Evolutionary conservation across 352 stramenopile genomes (phyloP).

Genomic region (Peronospora farinosa): DNA sequence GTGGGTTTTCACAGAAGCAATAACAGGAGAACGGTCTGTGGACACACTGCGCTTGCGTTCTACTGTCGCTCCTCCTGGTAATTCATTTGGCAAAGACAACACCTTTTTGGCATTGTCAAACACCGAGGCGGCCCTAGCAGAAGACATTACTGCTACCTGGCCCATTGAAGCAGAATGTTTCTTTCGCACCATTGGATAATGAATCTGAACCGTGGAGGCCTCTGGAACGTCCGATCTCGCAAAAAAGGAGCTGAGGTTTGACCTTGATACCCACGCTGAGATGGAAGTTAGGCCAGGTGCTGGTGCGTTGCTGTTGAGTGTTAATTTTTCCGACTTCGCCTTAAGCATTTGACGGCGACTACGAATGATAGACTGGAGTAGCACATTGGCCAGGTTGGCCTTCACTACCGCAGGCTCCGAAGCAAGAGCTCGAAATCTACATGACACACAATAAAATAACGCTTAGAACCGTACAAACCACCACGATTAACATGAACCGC

Average conservation of each 20-base stretch:
- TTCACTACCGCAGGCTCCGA: conserved; percentile 24
- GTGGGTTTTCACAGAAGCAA: conserved; percentile 13
- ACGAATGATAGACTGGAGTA: conserved; percentile 64
- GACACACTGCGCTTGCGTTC: conserved; percentile 33
- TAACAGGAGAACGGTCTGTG: conserved; percentile 8
- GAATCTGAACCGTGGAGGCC: conserved; percentile 21
- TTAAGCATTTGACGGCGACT: conserved; percentile 76
- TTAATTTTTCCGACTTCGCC: conserved; percentile 34
- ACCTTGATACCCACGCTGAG: conserved; percentile 33
- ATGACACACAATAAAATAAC: neutral
- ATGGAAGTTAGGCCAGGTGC: conserved; percentile 27
- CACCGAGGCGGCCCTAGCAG: conserved; percentile 6
- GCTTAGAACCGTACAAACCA: conserved; percentile 10
- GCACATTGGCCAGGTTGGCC: conserved; percentile 33
- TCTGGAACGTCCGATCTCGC: conserved; percentile 9
- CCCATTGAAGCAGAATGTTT: conserved; percentile 29
- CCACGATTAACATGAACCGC: neutral
- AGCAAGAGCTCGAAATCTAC: conserved; percentile 37
- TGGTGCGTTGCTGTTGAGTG: conserved; percentile 3
- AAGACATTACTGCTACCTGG: conserved; percentile 9
- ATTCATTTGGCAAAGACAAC: conserved; percentile 15
- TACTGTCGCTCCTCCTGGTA: conserved; percentile 4
- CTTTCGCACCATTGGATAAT: conserved; percentile 58
- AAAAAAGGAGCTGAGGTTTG: conserved; percentile 32
- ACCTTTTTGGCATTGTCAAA: conserved; percentile 21